phyloP scores from a whole-genome alignment of 2,329 filamentous ascomycete genomes.

The Blastomyces emzantsi region DNA sequence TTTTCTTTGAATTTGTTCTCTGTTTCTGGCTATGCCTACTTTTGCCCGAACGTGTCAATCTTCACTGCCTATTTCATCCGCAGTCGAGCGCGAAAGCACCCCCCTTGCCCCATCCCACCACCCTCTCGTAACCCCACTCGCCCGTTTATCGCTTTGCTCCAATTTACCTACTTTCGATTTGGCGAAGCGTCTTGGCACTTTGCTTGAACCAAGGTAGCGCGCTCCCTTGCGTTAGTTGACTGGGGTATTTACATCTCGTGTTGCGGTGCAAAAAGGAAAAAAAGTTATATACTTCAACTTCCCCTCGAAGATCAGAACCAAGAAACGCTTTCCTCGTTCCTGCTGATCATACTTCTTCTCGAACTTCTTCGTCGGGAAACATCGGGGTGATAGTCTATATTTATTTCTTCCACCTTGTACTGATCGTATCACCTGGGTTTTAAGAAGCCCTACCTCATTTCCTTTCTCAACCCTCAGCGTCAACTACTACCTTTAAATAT shows the following conservation, averaged over 20 bases:
- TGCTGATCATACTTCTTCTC: constrained; percentile 9
- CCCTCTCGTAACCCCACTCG: constrained; percentile 10
- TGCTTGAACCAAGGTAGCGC: constrained; percentile 1
- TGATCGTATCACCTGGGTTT: not conserved
- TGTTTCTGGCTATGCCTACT: not conserved
- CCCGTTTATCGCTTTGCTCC: not conserved
- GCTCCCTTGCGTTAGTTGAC: not conserved
- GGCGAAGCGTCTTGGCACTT: constrained; percentile 6
- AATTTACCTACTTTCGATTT: constrained; percentile 8
- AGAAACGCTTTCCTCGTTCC: constrained; percentile 6
- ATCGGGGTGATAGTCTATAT: constrained; percentile 6
- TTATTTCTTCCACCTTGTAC: constrained; percentile 5
- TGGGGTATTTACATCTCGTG: constrained; percentile 8
- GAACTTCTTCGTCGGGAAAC: not conserved
- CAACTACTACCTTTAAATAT: constrained; percentile 42
- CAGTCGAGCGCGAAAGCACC: not conserved
- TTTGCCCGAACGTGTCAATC: constrained; percentile 7
- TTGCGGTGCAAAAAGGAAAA: constrained; percentile 6
- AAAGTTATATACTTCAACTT: constrained; percentile 5
- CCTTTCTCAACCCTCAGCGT: not conserved
- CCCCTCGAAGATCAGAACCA: constrained; percentile 5
- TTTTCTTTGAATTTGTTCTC: not conserved
- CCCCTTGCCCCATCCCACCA: constrained; percentile 1
- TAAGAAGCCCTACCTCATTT: not conserved
- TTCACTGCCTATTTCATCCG: constrained; percentile 9